phyloP scores from a whole-genome alignment of 208 protist species.

The Leishmania lainsoni region DNA sequence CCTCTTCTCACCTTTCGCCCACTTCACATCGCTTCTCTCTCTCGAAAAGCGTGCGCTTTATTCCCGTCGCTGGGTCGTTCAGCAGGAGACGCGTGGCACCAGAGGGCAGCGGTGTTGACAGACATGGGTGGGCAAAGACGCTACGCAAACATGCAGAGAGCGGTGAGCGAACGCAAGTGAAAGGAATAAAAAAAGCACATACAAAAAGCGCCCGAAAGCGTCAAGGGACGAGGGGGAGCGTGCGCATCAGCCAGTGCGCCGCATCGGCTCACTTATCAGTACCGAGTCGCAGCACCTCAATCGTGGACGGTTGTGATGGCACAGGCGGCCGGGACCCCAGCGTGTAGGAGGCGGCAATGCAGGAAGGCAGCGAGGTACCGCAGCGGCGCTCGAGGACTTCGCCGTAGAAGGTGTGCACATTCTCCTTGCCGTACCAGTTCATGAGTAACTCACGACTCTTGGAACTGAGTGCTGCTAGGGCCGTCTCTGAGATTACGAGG shows the following conservation, averaged over 20 bases:
- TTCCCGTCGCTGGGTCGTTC: neutral
- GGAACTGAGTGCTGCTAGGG: slow-evolving; percentile 33
- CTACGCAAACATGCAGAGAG: neutral
- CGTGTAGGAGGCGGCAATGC: slow-evolving; percentile 52
- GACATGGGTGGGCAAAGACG: neutral
- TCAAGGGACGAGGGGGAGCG: neutral
- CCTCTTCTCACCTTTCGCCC: neutral
- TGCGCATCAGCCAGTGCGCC: neutral
- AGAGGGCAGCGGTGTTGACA: neutral
- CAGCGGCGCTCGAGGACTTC: slow-evolving; percentile 63
- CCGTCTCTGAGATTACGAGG: slow-evolving; percentile 62
- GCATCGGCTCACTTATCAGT: slow-evolving; percentile 1
- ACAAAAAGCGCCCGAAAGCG: neutral
- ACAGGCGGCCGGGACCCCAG: slow-evolving; percentile 44
- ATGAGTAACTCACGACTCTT: slow-evolving; percentile 38
- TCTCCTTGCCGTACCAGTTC: slow-evolving; percentile 64
- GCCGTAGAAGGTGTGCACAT: slow-evolving; percentile 64
- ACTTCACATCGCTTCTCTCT: neutral
- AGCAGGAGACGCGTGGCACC: neutral
- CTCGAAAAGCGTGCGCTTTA: neutral
- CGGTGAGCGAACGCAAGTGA: neutral
- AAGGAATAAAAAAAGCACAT: neutral
- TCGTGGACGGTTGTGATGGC: slow-evolving; percentile 29
- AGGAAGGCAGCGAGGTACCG: slow-evolving; percentile 55
- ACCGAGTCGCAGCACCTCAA: slow-evolving; percentile 37